Evolutionary conservation across 192 early-diverging fungal genomes (phyloP), one percentile per base, ranked within the genome.

Genomic region (Gryganskiella cystojenkinii): DNA sequence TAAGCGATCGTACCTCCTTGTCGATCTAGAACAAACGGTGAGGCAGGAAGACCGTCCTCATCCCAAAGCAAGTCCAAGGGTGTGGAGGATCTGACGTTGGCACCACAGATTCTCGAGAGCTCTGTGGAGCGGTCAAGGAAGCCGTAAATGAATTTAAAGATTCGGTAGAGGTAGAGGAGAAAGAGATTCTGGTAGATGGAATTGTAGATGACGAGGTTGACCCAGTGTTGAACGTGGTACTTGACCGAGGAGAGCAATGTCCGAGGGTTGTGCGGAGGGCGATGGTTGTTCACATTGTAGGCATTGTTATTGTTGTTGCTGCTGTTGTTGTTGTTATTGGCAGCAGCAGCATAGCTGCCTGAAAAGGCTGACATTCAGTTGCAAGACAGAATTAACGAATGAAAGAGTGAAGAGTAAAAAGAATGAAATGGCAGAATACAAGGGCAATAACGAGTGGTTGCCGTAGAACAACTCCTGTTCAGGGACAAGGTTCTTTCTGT

Each of bases 61-160:
- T 67, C 65, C 72, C 72, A 76, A 10, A 72, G 63, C 3, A 37
- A 22, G 40, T 80, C 68, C 30, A 67, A 40, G 14, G 63, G 67
- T 1, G 80, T 79, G 7, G 58, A 37, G 13, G 49, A 68, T 34
- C 43, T 37, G 10, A 31, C n/a, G n/a, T 56, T 50, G 24, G 59
- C 59, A 3, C 61, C 44, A 19, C 87, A 88, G 35, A 88, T 71
- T 10, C 85, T 70, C 2, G 83, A 92, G 61, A 92, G 70, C 49
- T 91, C 91, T 0, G 91, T 81, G n/a, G 89, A 89, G 31, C 80
- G 70, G 46, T 86, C 87, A n/a, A 87, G 25, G 19, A 80, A 56
- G 9, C 88, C 81, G 49, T 80, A 66, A 34, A 88, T 31, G 55
- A 66, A 67, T 63, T 92, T 92, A 79, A 81, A 79, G 33, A 80